Conservation (phyloP, 2,329 filamentous ascomycete species). For the Nemania bipapillata region DNA sequence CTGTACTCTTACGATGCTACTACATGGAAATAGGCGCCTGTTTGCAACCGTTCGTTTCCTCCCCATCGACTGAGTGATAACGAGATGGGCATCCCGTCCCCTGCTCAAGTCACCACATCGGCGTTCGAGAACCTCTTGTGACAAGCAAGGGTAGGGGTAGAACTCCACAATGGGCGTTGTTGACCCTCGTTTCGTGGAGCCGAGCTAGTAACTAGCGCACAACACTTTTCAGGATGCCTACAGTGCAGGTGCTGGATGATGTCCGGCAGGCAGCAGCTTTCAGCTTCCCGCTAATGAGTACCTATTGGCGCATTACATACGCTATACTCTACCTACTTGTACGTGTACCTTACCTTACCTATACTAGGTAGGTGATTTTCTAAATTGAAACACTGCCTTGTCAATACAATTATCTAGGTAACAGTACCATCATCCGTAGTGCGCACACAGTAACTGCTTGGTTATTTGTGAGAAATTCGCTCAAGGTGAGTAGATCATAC, state of each 20-base stretch:
- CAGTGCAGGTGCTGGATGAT: no score
- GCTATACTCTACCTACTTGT: no score
- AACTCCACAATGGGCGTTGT: conserved; percentile 19
- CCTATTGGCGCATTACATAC: no score
- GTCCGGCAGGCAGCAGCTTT: conserved; percentile 30
- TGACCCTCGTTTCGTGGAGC: conserved; percentile 21
- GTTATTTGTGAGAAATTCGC: conserved; percentile 8
- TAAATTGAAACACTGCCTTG: conserved; percentile 22
- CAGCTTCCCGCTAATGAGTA: conserved; percentile 17
- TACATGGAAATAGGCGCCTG: conserved; percentile 1
- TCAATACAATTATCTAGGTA: background rate
- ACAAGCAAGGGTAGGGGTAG: conserved; percentile 16
- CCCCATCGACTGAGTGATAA: background rate
- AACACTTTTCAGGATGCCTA: conserved; percentile 4
- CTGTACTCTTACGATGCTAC: background rate
- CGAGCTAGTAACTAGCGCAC: conserved; percentile 13
- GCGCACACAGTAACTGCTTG: background rate
- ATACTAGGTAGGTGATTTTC: background rate
- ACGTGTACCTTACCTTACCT: background rate
- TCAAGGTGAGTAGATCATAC: conserved; percentile 3
- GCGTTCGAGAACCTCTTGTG: conserved; percentile 32
- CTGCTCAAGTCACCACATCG: background rate
- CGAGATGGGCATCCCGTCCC: background rate
- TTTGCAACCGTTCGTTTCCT: background rate
- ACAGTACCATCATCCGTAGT: no score